Base-by-base conservation (phyloP, 1,284 basidiomycete species). In the Mycosarcoma mackinlayi region DNA sequence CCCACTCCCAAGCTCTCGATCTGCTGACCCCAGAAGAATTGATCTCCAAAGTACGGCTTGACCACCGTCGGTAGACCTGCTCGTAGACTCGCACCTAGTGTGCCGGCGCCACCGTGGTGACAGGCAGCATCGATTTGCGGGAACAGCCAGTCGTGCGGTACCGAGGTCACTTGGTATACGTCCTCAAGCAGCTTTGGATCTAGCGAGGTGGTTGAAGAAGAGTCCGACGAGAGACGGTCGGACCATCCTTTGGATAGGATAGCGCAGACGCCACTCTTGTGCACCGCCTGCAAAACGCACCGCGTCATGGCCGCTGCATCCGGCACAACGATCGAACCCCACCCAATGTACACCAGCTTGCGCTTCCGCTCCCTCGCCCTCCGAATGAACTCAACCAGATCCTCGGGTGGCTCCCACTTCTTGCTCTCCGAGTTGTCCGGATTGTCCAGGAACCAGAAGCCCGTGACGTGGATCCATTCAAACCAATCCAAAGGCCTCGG, bases 161-260 rank as follows among this genome's bases (percentile, higher is more conserved):
- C 88, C 3, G 93, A 93, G 24, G 90, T 86, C 60, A 98, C 90
- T 2, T 89, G 87, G 80, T 88, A 88, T 13, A 90, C 84, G 60
- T 87, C 85, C 0, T 90, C 87, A 54, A 87, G 85, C 9, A 92
- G 91, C 50, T 91, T 84, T 18, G 89, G 87, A 44, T 87, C 85
- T 25, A 83, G 69, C 21, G 70, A 41, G 24, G 75, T 54, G n/a
- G n/a, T n/a, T n/a, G n/a, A n/a, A n/a, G 66, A 54, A 3, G 45
- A 10, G 18, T 55, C 54, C 4, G 37, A 19, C 4, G 67, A 82
- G 81, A 73, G 86, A 47, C 95, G 88, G 83, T 97, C 94, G 3
- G 93, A 96, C 95, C 95, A 98, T 30, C 95, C 95, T 84, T 97
- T 98, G 35, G 93, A 95, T 24, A 98, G 85, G 70, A 98, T 93